These are phyloP conservation scores for Neonectria magnoliae DNA, from an alignment of 2,329 filamentous ascomycete species.

Conservation along the genomic window DNA sequence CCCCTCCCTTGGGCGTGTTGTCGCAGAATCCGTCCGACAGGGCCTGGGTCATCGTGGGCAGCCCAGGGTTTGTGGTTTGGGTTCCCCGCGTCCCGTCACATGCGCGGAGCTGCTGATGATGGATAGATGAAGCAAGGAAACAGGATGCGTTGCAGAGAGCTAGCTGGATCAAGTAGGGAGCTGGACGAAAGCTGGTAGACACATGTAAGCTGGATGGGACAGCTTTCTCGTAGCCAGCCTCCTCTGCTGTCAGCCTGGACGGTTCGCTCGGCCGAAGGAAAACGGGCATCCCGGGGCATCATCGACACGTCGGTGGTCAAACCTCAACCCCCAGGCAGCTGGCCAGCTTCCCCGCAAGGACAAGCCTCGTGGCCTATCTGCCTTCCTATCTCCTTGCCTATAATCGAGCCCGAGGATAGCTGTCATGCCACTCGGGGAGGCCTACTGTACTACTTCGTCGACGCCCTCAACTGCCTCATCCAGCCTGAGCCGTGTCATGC, in stretches of 20 bases:
- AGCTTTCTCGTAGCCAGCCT: not conserved
- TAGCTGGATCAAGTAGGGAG: not conserved
- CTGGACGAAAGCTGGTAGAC: too few relatives aligned
- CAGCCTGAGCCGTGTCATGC: not conserved
- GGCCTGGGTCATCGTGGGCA: not conserved
- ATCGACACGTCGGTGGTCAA: slow-evolving; percentile 1
- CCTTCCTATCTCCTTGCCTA: not conserved
- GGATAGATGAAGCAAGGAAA: slow-evolving; percentile 2
- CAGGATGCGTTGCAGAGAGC: not conserved
- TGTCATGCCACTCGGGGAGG: not conserved
- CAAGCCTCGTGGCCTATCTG: not conserved
- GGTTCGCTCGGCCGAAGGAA: not conserved
- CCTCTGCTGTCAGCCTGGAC: too few relatives aligned
- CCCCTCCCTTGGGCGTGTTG: not conserved
- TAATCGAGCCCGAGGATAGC: not conserved
- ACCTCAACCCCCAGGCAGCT: not conserved
- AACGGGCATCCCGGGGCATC: not conserved
- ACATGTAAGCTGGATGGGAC: too few relatives aligned
- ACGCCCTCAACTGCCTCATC: not conserved
- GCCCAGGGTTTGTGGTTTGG: not conserved
- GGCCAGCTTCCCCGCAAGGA: not conserved
- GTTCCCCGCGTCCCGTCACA: slow-evolving; percentile 24
- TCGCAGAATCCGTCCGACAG: not conserved
- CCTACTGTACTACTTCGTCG: not conserved
- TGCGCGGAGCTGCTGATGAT: slow-evolving; percentile 15